These are phyloP conservation scores for Neonectria hederae DNA, from an alignment of 2,329 filamentous ascomycete genomes.

Conservation along the genomic window DNA sequence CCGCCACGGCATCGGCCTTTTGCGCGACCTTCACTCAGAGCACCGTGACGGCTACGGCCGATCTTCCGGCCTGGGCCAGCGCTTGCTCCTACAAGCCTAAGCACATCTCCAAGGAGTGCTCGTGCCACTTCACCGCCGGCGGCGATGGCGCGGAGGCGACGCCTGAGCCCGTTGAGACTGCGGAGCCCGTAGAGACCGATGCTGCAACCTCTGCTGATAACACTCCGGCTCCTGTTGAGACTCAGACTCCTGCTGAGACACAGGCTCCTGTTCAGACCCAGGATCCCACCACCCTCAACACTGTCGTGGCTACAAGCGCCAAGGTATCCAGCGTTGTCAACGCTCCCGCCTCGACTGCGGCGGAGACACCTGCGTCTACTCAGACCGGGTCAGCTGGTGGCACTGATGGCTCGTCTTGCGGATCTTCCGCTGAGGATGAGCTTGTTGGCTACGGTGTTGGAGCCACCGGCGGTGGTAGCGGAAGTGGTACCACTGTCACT, in stretches of 20 bases:
- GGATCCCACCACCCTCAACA: constrained; percentile 28
- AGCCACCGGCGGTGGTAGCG: constrained; percentile 58
- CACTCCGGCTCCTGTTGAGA: constrained; percentile 1
- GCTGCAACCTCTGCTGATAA: not conserved
- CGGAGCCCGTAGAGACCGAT: not conserved
- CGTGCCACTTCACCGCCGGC: constrained; percentile 42
- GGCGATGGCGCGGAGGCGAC: constrained; percentile 22
- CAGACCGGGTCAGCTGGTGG: constrained; percentile 2
- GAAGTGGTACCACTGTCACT: constrained; percentile 55
- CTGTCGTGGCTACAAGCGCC: constrained; percentile 22
- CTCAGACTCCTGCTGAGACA: constrained; percentile 2
- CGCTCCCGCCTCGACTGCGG: constrained; percentile 7
- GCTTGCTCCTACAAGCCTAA: constrained; percentile 43
- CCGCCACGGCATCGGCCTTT: constrained; percentile 24
- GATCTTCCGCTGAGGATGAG: constrained; percentile 30
- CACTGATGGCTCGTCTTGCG: constrained; percentile 27
- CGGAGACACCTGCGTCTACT: not conserved
- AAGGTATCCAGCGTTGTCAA: constrained; percentile 2
- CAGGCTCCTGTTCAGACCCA: constrained; percentile 13
- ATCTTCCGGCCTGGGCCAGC: constrained; percentile 43
- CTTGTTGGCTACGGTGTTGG: constrained; percentile 46
- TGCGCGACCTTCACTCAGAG: constrained; percentile 32
- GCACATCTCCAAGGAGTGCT: constrained; percentile 45
- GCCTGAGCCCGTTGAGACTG: not conserved
- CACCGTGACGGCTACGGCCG: constrained; percentile 40